These are phyloP conservation scores for Hamamelis virginiana DNA, from an alignment of 164 flowering plant genomes.

Conservation along the genomic window DNA sequence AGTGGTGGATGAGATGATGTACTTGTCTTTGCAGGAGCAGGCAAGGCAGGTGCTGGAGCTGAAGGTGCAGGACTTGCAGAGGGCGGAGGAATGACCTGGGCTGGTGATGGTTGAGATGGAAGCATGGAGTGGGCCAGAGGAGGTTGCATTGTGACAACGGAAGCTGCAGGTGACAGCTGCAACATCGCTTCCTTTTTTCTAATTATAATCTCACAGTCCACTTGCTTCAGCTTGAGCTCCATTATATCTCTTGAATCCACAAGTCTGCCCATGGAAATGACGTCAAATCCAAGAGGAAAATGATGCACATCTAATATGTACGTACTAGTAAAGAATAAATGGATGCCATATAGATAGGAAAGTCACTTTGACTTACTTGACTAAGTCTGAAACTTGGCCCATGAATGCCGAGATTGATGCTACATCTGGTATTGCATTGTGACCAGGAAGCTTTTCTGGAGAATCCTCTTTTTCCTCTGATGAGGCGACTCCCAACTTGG, in stretches of 20 bases:
- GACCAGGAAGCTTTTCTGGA: slow-evolving; percentile 9
- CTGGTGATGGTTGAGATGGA: slow-evolving; percentile 36
- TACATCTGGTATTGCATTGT: slow-evolving; percentile 22
- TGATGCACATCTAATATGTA: too few species aligned
- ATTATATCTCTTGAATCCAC: slow-evolving; percentile 73
- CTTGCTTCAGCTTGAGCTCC: slow-evolving; percentile 69
- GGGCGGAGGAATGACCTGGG: slow-evolving; percentile 23
- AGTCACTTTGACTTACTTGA: slow-evolving; percentile 41
- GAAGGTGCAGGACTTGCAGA: slow-evolving; percentile 31
- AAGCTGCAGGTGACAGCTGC: slow-evolving; percentile 35
- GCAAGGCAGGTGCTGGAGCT: slow-evolving; percentile 28
- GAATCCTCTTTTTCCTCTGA: slow-evolving; percentile 21
- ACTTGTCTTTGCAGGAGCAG: slow-evolving; percentile 40
- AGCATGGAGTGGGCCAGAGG: slow-evolving; percentile 26
- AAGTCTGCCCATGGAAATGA: slow-evolving; percentile 39
- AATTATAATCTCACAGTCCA: slow-evolving; percentile 57
- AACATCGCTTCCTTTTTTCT: slow-evolving; percentile 68
- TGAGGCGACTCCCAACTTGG: slow-evolving; percentile 21
- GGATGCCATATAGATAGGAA: background rate
- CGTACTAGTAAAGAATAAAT: background rate
- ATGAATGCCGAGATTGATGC: slow-evolving; percentile 50
- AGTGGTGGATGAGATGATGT: slow-evolving; percentile 55
- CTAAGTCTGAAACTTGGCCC: slow-evolving; percentile 61
- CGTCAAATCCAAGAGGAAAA: background rate
- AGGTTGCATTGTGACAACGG: slow-evolving; percentile 29